These are phyloP conservation scores for Amanita jacksonii DNA, from an alignment of 768 basidiomycete species.

Conservation along the genomic window DNA sequence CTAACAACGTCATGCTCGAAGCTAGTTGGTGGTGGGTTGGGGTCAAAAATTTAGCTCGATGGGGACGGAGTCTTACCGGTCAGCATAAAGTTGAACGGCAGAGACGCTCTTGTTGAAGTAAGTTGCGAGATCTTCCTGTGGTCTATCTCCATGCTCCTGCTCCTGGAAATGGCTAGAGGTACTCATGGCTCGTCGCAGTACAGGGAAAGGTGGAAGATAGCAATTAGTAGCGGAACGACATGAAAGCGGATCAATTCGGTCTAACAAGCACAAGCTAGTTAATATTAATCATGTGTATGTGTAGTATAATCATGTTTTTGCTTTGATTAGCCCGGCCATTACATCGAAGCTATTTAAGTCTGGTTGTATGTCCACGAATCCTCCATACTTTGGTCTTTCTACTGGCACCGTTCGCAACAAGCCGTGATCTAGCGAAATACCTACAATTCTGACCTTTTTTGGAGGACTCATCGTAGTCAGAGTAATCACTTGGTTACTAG, in stretches of 20 bases:
- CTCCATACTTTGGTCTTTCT: constrained; percentile 16
- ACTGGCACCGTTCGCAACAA: constrained; percentile 67
- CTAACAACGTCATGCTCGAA: constrained; percentile 36
- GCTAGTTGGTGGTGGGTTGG: constrained; percentile 15
- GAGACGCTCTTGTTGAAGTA: constrained; percentile 28
- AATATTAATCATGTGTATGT: background rate
- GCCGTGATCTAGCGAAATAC: constrained; percentile 85
- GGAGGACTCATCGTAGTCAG: constrained; percentile 70
- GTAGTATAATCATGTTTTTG: constrained; percentile 24
- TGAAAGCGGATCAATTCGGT: no score
- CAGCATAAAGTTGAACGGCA: constrained; percentile 26
- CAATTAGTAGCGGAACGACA: no score
- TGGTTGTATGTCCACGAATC: constrained; percentile 87
- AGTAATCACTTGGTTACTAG: constrained; percentile 78
- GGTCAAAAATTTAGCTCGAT: background rate
- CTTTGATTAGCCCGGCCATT: constrained; percentile 78
- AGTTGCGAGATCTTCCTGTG: constrained; percentile 18
- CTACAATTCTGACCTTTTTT: constrained; percentile 61
- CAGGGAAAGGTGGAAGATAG: no score
- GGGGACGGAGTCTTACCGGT: constrained; percentile 17
- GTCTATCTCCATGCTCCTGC: background rate
- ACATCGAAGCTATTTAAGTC: constrained; percentile 97
- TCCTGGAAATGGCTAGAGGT: no score
- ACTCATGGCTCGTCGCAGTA: no score
- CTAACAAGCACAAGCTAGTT: no score